phyloP scores from a whole-genome alignment of 2,329 filamentous ascomycete species.

The Zalaria obscura region DNA sequence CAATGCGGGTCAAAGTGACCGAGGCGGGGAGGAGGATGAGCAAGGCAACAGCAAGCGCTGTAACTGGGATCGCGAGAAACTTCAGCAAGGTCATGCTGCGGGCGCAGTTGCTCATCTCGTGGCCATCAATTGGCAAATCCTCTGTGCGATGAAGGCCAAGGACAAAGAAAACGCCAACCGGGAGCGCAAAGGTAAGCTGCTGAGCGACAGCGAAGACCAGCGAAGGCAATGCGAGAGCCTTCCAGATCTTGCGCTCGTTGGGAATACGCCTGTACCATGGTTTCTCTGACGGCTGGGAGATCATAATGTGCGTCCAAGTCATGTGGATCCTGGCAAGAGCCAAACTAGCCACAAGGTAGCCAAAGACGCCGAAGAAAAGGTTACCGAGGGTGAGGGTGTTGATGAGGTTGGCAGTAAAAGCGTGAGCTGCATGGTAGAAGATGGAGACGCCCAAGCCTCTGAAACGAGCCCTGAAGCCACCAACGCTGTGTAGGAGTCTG shows the following conservation, averaged over 20 bases:
- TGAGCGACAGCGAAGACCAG: conserved; percentile 46
- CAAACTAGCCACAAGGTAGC: conserved; percentile 43
- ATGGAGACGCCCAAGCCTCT: conserved; percentile 19
- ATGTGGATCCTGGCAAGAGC: conserved; percentile 54
- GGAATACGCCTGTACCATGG: conserved; percentile 58
- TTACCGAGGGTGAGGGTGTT: conserved; percentile 26
- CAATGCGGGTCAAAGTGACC: conserved; percentile 67
- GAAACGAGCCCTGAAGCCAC: conserved; percentile 21
- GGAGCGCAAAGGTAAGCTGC: conserved; percentile 33
- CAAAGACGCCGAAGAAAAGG: conserved; percentile 27
- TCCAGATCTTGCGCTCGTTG: conserved; percentile 7
- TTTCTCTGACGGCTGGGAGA: conserved; percentile 49
- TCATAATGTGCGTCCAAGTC: conserved; percentile 75
- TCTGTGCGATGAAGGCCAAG: not conserved
- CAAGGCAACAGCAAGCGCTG: conserved; percentile 9
- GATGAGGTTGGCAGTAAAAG: conserved; percentile 23
- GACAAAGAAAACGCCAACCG: conserved; percentile 13
- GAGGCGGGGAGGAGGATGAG: conserved; percentile 60
- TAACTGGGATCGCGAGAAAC: conserved; percentile 20
- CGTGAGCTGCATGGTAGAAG: conserved; percentile 18
- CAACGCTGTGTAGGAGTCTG: conserved; percentile 39
- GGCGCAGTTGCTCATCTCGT: conserved; percentile 10
- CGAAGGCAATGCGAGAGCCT: conserved; percentile 5
- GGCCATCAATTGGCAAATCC: conserved; percentile 7
- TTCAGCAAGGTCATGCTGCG: conserved; percentile 25